Percentiles rank a stretch among this genome's conserved stretches.
These are phyloP conservation scores for Tagetes erecta DNA, from an alignment of 129 eudicot species.

Conservation along the genomic window DNA sequence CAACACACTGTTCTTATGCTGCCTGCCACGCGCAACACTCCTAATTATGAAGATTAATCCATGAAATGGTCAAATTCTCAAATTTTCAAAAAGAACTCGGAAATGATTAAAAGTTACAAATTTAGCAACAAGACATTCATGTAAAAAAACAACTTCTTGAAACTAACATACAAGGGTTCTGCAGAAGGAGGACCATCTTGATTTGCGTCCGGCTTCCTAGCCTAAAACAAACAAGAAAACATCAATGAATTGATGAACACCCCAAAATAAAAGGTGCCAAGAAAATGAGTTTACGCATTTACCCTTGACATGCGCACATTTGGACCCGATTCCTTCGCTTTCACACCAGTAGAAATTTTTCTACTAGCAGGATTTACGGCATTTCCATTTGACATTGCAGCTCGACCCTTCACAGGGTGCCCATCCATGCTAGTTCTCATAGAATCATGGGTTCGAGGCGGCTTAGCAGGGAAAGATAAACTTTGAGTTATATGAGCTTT, in stretches of 20 bases:
- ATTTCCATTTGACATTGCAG: constrained; percentile 38
- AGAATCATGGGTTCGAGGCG: constrained; percentile 38
- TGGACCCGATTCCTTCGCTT: constrained; percentile 44
- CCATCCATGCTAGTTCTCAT: constrained; percentile 67
- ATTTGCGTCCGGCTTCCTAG: constrained; percentile 50
- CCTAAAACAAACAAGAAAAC: constrained; percentile 42
- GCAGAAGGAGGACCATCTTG: constrained; percentile 43
- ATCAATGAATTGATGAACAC: not conserved
- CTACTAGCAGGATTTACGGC: constrained; percentile 39
- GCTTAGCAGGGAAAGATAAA: constrained; percentile 66
- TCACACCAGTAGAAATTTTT: constrained; percentile 44
- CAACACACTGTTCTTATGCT: constrained; percentile 42
- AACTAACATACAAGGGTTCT: constrained; percentile 51
- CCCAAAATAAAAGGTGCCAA: constrained; percentile 7
- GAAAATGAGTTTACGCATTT: constrained; percentile 18
- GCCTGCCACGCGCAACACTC: constrained; percentile 45
- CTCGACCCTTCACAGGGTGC: constrained; percentile 43
- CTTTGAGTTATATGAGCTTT: constrained; percentile 59
- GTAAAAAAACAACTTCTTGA: constrained; percentile 3
- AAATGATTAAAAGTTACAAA: not conserved
- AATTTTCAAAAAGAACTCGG: not conserved
- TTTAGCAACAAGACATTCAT: constrained; percentile 24
- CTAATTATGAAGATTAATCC: constrained; percentile 37
- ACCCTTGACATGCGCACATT: constrained; percentile 50
- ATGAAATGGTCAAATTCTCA: constrained; percentile 16